phyloP scores from a whole-genome alignment of 306 rosid genomes.

The Quercus dentata region DNA sequence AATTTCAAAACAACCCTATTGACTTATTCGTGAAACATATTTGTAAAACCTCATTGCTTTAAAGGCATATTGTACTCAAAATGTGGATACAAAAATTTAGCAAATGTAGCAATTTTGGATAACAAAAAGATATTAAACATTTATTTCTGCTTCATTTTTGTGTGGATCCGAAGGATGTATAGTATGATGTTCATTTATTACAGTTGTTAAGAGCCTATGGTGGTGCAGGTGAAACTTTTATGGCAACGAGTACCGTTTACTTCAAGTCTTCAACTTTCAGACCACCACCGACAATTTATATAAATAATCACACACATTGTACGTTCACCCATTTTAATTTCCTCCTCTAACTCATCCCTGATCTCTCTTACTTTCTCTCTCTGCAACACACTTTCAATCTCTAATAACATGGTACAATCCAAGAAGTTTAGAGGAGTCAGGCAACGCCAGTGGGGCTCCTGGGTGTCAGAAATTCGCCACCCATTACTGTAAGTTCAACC shows the following conservation, averaged over 20 bases:
- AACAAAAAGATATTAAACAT: background rate
- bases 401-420: slow-evolving; percentile 60
- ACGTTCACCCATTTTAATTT: slow-evolving; percentile 10
- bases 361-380: background rate
- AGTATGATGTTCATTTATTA: slow-evolving; percentile 37
- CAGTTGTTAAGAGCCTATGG: slow-evolving; percentile 54
- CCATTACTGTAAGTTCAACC: slow-evolving; percentile 70
- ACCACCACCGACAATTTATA: slow-evolving; percentile 63
- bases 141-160: background rate
- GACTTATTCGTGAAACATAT: too few species aligned
- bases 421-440: slow-evolving; percentile 98
- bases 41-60: background rate
- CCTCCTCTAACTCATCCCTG: slow-evolving; percentile 10
- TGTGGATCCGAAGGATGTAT: slow-evolving; percentile 14
- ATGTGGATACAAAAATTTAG: slow-evolving; percentile 11
- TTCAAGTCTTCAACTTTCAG: slow-evolving; percentile 37
- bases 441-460: slow-evolving; percentile 99
- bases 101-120: background rate
- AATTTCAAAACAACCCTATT: too few species aligned
- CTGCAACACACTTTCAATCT: slow-evolving; percentile 13
- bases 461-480: slow-evolving; percentile 99
- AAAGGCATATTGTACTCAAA: background rate
- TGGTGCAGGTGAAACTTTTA: slow-evolving; percentile 81
- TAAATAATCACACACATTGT: slow-evolving; percentile 19
- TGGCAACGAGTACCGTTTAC: slow-evolving; percentile 36